Percentiles rank a stretch among this genome's conserved stretches.
These are phyloP conservation scores for Boletus sp. DNA, from an alignment of 768 basidiomycete species.

Conservation along the genomic window DNA sequence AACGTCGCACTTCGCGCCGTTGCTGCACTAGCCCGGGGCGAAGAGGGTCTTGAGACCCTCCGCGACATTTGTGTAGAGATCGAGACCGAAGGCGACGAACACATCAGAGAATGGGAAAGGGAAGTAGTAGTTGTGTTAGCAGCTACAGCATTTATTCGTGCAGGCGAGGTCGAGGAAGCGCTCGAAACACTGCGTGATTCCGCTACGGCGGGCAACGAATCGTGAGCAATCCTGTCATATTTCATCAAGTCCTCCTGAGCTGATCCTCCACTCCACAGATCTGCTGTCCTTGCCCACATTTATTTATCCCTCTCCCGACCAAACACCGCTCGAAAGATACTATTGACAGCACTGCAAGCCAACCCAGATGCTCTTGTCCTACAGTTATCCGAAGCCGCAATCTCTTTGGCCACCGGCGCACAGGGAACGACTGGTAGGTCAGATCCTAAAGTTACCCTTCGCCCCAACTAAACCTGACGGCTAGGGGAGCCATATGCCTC, in stretches of 20 bases:
- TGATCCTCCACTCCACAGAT: conserved; percentile 40
- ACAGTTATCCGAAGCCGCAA: conserved; percentile 83
- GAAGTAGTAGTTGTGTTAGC: conserved; percentile 74
- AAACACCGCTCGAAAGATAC: conserved; percentile 83
- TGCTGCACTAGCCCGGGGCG: conserved; percentile 60
- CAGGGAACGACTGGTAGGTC: conserved; percentile 49
- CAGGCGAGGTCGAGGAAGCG: conserved; percentile 88
- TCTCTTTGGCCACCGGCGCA: conserved; percentile 70
- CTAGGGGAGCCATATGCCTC: conserved; percentile 37
- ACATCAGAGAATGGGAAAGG: conserved; percentile 65
- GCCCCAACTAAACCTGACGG: neutral
- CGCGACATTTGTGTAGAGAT: conserved; percentile 85
- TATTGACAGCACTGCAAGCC: conserved; percentile 77
- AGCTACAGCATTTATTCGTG: conserved; percentile 81
- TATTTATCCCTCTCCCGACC: conserved; percentile 87
- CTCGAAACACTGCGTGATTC: conserved; percentile 77
- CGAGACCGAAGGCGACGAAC: conserved; percentile 68
- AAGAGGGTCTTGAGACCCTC: conserved; percentile 72
- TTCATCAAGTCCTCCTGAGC: neutral
- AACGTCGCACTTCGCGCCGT: conserved; percentile 70
- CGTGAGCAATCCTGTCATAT: conserved; percentile 47
- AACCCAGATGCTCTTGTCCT: conserved; percentile 89
- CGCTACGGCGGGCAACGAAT: conserved; percentile 78
- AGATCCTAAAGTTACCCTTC: conserved; percentile 25
- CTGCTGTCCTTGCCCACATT: conserved; percentile 79